These are phyloP conservation scores for Marasmius oreades DNA, from an alignment of 1,284 basidiomycete species.

Conservation along the genomic window DNA sequence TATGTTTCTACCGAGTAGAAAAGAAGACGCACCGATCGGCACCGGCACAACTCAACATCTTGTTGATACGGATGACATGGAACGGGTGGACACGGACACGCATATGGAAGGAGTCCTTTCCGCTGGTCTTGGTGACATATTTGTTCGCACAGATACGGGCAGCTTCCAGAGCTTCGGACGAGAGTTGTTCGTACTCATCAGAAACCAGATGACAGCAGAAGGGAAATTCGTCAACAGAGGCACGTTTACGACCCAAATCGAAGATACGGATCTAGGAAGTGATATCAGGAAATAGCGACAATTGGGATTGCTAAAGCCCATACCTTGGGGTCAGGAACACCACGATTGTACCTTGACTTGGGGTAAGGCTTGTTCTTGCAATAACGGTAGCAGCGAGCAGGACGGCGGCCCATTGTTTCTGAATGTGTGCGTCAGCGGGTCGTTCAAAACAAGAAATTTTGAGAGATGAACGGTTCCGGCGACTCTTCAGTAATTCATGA, in stretches of 20 bases:
- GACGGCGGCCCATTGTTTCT: constrained; percentile 84
- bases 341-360: constrained; percentile 96
- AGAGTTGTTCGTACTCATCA: constrained; percentile 98
- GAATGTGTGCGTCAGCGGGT: background rate
- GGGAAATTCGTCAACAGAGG: constrained; percentile 96
- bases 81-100: constrained; percentile 97
- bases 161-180: constrained; percentile 94
- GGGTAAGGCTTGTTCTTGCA: constrained; percentile 98
- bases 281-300: background rate
- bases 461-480: too few species aligned
- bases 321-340: constrained; percentile 93
- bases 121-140: constrained; percentile 97
- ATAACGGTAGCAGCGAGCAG: constrained; percentile 95
- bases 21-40: constrained; percentile 78
- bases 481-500: too few species aligned
- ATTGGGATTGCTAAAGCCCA: constrained; percentile 8
- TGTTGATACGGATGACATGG: constrained; percentile 99
- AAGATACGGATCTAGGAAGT: constrained; percentile 78
- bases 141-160: constrained; percentile 99
- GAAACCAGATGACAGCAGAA: constrained; percentile 96
- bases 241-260: constrained; percentile 94
- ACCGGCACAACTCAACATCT: constrained; percentile 99
- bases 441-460: too few species aligned
- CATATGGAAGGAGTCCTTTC: constrained; percentile 99
- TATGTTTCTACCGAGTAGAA: background rate